Evolutionary conservation across 306 rosid species (phyloP), one percentile per base, ranked within the genome.

Genomic region (Astragalus membranaceus): DNA sequence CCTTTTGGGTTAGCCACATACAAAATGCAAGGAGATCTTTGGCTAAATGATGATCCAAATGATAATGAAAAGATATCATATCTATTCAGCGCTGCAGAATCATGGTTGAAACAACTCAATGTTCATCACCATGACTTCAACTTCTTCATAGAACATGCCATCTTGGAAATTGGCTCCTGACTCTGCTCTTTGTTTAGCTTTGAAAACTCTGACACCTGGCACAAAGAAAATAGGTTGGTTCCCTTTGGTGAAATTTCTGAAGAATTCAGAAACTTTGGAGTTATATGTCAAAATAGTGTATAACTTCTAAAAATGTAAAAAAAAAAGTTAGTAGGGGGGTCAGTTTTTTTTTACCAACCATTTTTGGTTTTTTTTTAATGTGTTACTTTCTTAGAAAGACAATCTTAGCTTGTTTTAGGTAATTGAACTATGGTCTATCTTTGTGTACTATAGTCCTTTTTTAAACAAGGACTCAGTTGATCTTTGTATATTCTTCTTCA

Each of bases 21-120:
- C 86, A 91, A 85, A 82, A 68, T 91, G 89, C 87, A 85, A 32
- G 90, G 81, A 64, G 84, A 83, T 44, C 46, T 86, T 44, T 91
- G 97, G 97, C 6, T 85, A 30, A 80, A 76, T 60, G 81, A 84
- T 13, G 84, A 79, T n/a, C 69, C 86, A 7, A 44, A 36, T 37
- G 95, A 85, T 14, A 39, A 67, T 11, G 90, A 85, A 30, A 83
- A 69, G 69, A 33, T 78, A 20, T 47, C 73, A 2, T 65, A 70
- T 69, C 84, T 91, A 54, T 57, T 74, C 71, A 77, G 78, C 35
- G 88, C 97, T 15, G 90, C 97, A 7, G 95, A 86, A 4, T 91
- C 97, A 3, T 91, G 97, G 97, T 32, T 91, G 80, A 91, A 86
- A 73, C 97, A 91, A 49, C 92, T 91, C 68, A 73, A 75, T 52